Evolutionary conservation across 805 yeast genomes (phyloP).

Genomic region (Saturnispora besseyi): DNA sequence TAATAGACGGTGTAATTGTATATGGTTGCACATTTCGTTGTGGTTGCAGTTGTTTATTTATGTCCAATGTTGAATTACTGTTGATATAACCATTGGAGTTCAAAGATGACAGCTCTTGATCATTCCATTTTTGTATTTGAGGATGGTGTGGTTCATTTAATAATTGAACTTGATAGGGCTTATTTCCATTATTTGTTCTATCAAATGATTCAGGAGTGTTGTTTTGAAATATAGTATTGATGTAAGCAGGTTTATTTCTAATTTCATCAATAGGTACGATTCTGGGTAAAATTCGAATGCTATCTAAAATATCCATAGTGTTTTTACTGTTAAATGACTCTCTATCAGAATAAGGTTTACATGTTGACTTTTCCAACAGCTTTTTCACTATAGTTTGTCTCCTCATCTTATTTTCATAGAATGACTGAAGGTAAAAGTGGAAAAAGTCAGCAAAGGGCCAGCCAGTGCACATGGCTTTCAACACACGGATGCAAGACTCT

Average conservation of each 20-base stretch:
- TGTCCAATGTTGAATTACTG: not conserved
- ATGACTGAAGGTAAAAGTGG: constrained; percentile 38
- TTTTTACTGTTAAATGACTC: not conserved
- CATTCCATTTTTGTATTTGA: not conserved
- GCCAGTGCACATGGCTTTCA: constrained; percentile 37
- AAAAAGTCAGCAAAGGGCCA: constrained; percentile 47
- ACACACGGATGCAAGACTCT: constrained; percentile 22
- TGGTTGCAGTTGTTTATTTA: not conserved
- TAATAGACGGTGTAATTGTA: not conserved
- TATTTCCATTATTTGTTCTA: not conserved
- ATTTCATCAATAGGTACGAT: constrained; percentile 2
- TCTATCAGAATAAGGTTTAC: not conserved
- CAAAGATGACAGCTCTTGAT: not conserved
- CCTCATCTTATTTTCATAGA: constrained; percentile 28
- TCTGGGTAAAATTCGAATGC: constrained; percentile 1
- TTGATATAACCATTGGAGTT: not conserved
- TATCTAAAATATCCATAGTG: constrained; percentile 6
- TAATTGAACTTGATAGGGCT: not conserved
- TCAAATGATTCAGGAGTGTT: not conserved
- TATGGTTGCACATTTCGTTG: not conserved
- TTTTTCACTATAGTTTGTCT: constrained; percentile 18
- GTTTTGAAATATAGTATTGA: not conserved
- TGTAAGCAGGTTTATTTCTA: not conserved
- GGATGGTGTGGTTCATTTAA: not conserved
- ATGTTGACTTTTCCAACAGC: not conserved